Evolutionary conservation across 768 basidiomycete genomes (phyloP), one percentile per base, ranked within the genome.

Genomic region (Lyophyllum atratum): DNA sequence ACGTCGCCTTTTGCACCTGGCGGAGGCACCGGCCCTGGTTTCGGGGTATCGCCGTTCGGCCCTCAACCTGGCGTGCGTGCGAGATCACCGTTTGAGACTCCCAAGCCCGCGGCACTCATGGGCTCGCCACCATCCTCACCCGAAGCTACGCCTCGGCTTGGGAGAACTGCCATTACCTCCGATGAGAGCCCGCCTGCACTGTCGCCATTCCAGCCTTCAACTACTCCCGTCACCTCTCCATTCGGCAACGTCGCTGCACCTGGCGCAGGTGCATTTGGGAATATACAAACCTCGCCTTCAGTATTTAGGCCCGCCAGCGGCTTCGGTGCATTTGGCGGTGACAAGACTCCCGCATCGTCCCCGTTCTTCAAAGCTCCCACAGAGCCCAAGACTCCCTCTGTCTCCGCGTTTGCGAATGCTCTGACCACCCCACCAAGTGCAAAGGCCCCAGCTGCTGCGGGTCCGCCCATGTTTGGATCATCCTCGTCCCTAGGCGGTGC

Each of bases 321-420:
- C 1, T 80, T 81, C 54, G 78, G 79, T 17, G 81, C 80, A 0
- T 82, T 84, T 64, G 79, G 78, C 17, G 75, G 73, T 44, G 72
- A 70, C 33, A 64, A 66, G 46, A 61, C 74, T 4, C 69, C 79
- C 3, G 69, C 68, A 24, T 67, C 75, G 39, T 87, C 85, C 7
- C 84, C 85, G 3, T 87, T 86, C 68, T 80, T 80, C 66, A 79
- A 80, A 60, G 70, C 71, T 31, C 51, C 68, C 9, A 50, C 70
- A 21, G 73, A 68, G 22, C 60, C 69, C 1, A 75, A 72, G 43
- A 55, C 73, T 1, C 65, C 74, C 24, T 61, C 71, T 8, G 71
- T 74, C 11, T 75, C 79, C 14, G 77, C 69, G 1, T 80, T 85
- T 58, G 37, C 63, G 28, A 44, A 59, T 45, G 55, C 63, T 9